These are phyloP conservation scores for Backusella tuberculispora DNA, from an alignment of 192 early-diverging fungal species.

Conservation along the genomic window DNA sequence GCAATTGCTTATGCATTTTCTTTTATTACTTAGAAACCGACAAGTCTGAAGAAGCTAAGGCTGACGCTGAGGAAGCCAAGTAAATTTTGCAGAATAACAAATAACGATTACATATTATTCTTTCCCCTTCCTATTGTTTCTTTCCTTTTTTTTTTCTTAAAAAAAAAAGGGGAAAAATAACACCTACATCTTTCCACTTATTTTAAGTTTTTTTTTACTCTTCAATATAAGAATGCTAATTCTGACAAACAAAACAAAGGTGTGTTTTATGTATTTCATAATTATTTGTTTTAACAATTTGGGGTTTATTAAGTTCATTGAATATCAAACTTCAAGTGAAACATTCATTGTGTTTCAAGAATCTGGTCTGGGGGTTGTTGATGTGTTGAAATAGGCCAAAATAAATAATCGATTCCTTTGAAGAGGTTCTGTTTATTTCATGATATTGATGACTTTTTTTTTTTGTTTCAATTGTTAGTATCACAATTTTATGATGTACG, in stretches of 20 bases:
- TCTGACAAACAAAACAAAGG: slow-evolving; percentile 4
- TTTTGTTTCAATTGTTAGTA: too few species aligned
- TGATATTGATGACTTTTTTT: too few species aligned
- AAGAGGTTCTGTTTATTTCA: too few species aligned
- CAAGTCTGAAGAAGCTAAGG: slow-evolving; percentile 31
- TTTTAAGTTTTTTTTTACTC: not conserved
- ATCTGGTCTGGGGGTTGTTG: not conserved
- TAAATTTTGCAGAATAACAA: slow-evolving; percentile 13
- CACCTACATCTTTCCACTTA: not conserved
- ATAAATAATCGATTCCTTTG: not conserved
- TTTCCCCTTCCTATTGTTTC: not conserved
- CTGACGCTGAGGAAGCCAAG: slow-evolving; percentile 25
- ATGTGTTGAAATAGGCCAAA: not conserved
- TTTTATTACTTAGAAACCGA: slow-evolving; percentile 24
- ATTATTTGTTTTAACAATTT: not conserved
- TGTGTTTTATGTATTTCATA: not conserved
- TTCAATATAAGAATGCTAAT: not conserved
- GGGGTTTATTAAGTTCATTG: not conserved
- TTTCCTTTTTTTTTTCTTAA: slow-evolving; percentile 1
- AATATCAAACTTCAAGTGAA: slow-evolving; percentile 1
- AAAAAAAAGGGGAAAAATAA: not conserved
- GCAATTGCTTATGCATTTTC: slow-evolving; percentile 73
- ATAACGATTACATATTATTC: not conserved
- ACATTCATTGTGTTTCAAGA: slow-evolving; percentile 11
- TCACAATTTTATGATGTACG: too few species aligned